These are phyloP conservation scores for Candida stauntonica DNA, from an alignment of 805 yeast species.

Conservation along the genomic window DNA sequence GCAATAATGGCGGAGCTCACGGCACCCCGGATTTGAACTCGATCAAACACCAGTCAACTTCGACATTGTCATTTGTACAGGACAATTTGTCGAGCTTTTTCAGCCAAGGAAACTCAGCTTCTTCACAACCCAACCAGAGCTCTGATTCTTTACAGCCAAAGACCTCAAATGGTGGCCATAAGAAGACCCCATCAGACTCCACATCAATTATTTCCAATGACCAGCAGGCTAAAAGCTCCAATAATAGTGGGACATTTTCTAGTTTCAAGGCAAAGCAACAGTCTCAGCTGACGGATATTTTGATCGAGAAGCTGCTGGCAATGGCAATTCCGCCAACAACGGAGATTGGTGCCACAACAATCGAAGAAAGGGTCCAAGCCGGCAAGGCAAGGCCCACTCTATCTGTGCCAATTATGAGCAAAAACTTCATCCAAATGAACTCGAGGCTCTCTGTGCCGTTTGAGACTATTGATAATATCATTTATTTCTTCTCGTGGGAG, in stretches of 20 bases:
- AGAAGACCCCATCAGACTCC: background rate
- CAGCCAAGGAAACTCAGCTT: constrained; percentile 1
- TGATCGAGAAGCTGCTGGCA: constrained; percentile 65
- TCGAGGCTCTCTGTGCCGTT: constrained; percentile 61
- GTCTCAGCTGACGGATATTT: constrained; percentile 51
- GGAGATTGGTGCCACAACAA: constrained; percentile 38
- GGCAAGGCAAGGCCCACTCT: constrained; percentile 65
- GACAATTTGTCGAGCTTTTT: constrained; percentile 16
- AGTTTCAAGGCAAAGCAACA: constrained; percentile 8
- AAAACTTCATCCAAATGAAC: constrained; percentile 57
- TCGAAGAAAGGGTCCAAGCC: constrained; percentile 51
- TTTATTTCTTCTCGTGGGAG: constrained; percentile 58
- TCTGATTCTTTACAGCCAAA: background rate
- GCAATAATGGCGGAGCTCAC: background rate
- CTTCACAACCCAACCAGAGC: background rate
- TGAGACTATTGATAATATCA: constrained; percentile 51
- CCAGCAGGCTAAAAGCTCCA: too few relatives aligned
- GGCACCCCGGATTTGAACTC: background rate
- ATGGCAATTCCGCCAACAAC: constrained; percentile 69
- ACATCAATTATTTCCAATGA: constrained; percentile 8
- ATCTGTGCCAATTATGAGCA: constrained; percentile 65
- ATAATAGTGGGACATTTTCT: too few relatives aligned
- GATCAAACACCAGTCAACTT: constrained; percentile 5
- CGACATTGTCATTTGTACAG: constrained; percentile 17
- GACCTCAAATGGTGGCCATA: background rate